phyloP scores from a whole-genome alignment of 176 grass and related monocot species.

The Triticum monococcum region DNA sequence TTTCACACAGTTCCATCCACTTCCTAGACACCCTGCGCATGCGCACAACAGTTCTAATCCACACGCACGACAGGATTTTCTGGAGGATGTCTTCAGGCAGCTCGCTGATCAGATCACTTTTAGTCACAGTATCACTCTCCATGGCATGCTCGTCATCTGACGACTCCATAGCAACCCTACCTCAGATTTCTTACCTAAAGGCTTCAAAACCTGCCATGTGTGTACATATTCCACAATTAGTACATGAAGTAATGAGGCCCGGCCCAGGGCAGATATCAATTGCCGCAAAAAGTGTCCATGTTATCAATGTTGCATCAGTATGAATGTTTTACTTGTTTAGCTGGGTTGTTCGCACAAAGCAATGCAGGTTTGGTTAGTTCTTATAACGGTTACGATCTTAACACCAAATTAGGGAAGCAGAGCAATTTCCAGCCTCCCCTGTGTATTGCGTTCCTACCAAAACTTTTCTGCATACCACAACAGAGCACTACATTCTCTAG shows the following conservation, averaged over 20 bases:
- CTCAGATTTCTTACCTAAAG: background rate
- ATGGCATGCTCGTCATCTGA: background rate
- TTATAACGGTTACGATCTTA: background rate
- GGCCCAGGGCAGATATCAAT: background rate
- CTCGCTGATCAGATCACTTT: background rate
- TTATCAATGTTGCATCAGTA: background rate
- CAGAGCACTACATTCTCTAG: background rate
- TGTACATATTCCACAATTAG: background rate
- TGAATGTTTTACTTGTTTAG: background rate
- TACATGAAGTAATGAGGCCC: background rate
- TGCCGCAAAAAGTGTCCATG: background rate
- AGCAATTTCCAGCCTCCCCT: background rate
- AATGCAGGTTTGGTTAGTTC: background rate
- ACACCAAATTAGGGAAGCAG: background rate
- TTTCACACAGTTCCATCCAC: background rate
- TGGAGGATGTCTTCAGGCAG: conserved; percentile 9
- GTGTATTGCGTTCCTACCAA: background rate
- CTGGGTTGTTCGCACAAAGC: background rate
- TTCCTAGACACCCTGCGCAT: conserved; percentile 15
- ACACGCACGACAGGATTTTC: background rate
- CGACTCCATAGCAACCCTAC: conserved; percentile 23
- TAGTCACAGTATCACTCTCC: background rate
- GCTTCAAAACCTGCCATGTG: background rate
- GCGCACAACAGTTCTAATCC: background rate
- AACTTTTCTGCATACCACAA: background rate